Evolutionary conservation across 108 stramenopile species (phyloP).

Genomic region (Cyclotella kingstonii): DNA sequence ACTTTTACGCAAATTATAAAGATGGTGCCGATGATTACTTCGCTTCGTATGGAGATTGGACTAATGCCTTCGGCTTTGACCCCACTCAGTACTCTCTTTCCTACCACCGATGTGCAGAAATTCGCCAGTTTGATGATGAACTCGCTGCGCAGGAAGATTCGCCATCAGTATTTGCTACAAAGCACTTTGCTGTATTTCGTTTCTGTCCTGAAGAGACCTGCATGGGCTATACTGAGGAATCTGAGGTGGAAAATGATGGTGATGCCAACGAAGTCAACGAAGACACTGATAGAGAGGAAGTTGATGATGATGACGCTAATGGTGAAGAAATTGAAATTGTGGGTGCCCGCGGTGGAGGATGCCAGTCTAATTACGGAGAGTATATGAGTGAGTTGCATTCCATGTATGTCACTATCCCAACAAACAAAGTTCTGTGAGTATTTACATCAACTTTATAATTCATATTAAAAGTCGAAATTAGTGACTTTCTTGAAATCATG

Average conservation of each 20-base stretch:
- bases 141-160: conserved; percentile 39
- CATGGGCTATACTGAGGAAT: too few species aligned
- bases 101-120: conserved; percentile 65
- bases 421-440: too few species aligned
- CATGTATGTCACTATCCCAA: too few species aligned
- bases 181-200: conserved; percentile 76
- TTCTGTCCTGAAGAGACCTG: conserved; percentile 65
- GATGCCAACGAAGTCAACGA: too few species aligned
- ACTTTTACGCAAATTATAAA: not conserved
- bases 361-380: conserved; percentile 69
- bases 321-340: not conserved
- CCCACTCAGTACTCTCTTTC: conserved; percentile 62
- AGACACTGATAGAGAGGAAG: too few species aligned
- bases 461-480: conserved; percentile 44
- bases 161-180: conserved; percentile 45
- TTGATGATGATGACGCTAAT: too few species aligned
- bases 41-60: conserved; percentile 4
- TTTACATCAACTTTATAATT: not conserved
- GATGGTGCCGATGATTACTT: conserved; percentile 26
- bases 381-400: conserved; percentile 49
- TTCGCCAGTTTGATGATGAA: conserved; percentile 14
- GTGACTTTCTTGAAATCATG: conserved; percentile 66
- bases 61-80: conserved; percentile 42
- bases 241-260: too few species aligned
- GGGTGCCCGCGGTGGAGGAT: conserved; percentile 51